Percentiles rank a stretch among this genome's conserved stretches.
These are phyloP conservation scores for Fusarium sp. DNA, from an alignment of 2,329 filamentous ascomycete genomes.

Conservation along the genomic window DNA sequence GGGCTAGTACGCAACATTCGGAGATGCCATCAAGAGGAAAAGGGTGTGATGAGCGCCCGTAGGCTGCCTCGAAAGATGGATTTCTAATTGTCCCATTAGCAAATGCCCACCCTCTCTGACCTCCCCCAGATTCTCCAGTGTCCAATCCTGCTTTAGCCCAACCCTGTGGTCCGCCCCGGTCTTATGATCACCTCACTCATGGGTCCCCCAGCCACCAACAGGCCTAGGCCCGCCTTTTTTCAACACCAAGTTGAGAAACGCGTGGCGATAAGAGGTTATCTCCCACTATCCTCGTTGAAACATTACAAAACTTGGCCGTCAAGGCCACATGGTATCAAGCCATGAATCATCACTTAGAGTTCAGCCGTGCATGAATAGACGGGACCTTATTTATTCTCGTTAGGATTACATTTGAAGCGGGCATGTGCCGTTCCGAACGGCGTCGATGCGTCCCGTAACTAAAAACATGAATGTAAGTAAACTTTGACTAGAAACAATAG, in stretches of 20 bases:
- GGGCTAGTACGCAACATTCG: slow-evolving; percentile 19
- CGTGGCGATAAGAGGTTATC: slow-evolving; percentile 11
- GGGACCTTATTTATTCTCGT: not conserved
- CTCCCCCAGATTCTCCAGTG: slow-evolving; percentile 19
- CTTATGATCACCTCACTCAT: slow-evolving; percentile 30
- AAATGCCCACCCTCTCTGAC: slow-evolving; percentile 1
- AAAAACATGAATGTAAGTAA: slow-evolving; percentile 5
- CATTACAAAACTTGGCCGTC: slow-evolving; percentile 6
- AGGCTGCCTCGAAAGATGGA: not conserved
- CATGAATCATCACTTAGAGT: slow-evolving; percentile 29
- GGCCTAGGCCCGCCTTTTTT: slow-evolving; percentile 11
- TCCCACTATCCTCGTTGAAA: not conserved
- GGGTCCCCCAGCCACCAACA: slow-evolving; percentile 15
- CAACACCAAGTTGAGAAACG: not conserved
- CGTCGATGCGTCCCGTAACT: slow-evolving; percentile 30
- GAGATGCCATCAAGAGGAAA: slow-evolving; percentile 13
- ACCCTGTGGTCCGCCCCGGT: slow-evolving; percentile 17
- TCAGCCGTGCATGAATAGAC: not conserved
- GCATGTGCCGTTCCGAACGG: slow-evolving; percentile 37
- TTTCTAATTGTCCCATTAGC: slow-evolving; percentile 26
- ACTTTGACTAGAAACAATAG: slow-evolving; percentile 16
- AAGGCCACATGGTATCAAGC: slow-evolving; percentile 21
- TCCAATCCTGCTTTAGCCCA: slow-evolving; percentile 31
- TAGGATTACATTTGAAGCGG: not conserved
- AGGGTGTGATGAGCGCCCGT: slow-evolving; percentile 29